phyloP scores from a whole-genome alignment of 169 alveolate species.

The Plasmodium berghei region DNA sequence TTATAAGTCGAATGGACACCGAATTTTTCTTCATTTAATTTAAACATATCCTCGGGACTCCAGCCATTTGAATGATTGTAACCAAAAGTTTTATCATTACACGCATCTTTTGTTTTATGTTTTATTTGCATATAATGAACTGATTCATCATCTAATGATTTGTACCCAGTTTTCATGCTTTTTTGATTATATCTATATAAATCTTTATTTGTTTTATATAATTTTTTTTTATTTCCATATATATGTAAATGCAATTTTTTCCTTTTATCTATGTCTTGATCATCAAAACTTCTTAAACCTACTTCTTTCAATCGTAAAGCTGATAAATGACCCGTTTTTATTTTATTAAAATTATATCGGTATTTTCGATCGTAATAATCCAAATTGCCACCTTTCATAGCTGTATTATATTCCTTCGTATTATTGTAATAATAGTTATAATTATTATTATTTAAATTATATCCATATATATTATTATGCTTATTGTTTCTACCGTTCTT shows the following conservation, averaged over 20 bases:
- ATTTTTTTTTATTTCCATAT: conserved; percentile 42
- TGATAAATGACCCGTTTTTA: conserved; percentile 56
- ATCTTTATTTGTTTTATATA: conserved; percentile 18
- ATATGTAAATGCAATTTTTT: conserved; percentile 51
- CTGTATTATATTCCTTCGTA: neutral
- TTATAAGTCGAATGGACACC: conserved; percentile 90
- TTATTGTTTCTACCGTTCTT: neutral
- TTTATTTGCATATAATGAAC: conserved; percentile 28
- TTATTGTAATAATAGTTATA: too few relatives aligned
- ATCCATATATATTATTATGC: neutral
- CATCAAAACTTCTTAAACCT: conserved; percentile 78
- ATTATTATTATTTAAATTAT: neutral
- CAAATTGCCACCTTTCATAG: conserved; percentile 6
- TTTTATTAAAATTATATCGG: conserved; percentile 37
- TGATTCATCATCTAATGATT: conserved; percentile 41
- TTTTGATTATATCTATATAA: conserved; percentile 26
- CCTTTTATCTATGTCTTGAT: conserved; percentile 76
- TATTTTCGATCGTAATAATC: conserved; percentile 16
- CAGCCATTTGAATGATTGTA: conserved; percentile 84
- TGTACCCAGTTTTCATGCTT: conserved; percentile 3
- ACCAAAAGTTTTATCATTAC: conserved; percentile 84
- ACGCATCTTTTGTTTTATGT: conserved; percentile 40
- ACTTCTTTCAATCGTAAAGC: conserved; percentile 76
- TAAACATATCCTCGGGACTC: conserved; percentile 92
- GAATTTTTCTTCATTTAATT: conserved; percentile 89